Conservation (phyloP, 148 eudicot species). For the Silene uniflora region DNA sequence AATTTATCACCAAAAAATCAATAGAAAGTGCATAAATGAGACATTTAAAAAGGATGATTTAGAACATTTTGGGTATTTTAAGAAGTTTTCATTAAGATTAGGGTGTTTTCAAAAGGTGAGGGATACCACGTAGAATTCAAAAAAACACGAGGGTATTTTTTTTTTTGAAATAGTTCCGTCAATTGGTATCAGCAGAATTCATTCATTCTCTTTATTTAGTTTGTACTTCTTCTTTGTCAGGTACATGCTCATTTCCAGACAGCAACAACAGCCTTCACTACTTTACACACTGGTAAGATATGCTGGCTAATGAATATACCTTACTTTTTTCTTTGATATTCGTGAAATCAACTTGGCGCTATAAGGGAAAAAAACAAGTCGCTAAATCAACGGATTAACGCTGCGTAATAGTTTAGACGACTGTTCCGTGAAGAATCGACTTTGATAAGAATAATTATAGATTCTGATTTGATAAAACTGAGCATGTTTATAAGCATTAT, state of each 20-base stretch:
- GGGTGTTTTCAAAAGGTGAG: no score
- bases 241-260: conserved; percentile 75
- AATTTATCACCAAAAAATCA: no score
- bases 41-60: no score
- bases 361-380: not conserved
- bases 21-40: no score
- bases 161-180: not conserved
- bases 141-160: no score
- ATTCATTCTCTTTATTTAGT: not conserved
- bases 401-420: not conserved
- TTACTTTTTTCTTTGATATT: not conserved
- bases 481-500: not conserved
- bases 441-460: not conserved
- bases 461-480: not conserved
- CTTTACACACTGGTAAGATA: conserved; percentile 83
- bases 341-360: not conserved
- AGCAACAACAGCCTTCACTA: conserved; percentile 63
- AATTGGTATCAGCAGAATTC: not conserved
- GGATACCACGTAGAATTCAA: no score
- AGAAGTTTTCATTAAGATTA: no score
- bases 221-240: conserved; percentile 31
- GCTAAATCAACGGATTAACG: not conserved
- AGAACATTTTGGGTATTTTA: no score
- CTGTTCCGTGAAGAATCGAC: conserved; percentile 7
- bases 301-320: not conserved